Conservation (phyloP, 2,329 filamentous ascomycete species). For the Monosporascus sp. region DNA sequence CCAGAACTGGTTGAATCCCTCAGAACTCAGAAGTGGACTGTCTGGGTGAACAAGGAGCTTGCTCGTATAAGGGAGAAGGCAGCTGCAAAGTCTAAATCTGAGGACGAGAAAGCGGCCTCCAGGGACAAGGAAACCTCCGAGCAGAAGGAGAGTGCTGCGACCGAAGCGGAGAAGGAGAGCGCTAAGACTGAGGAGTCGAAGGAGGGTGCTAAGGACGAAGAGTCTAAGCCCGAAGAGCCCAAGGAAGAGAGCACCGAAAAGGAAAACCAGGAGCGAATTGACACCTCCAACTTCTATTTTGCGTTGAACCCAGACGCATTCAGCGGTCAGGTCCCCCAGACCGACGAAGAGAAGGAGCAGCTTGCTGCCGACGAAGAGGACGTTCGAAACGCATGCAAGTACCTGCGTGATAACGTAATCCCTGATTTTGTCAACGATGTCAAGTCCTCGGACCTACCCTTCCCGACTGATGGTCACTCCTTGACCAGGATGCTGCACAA, state of each 20-base stretch:
- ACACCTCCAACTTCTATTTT: conserved; percentile 82
- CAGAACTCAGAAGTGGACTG: conserved; percentile 77
- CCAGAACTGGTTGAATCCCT: conserved; percentile 86
- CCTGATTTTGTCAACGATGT: conserved; percentile 84
- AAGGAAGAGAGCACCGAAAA: conserved; percentile 29
- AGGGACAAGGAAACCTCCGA: conserved; percentile 17
- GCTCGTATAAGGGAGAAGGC: conserved; percentile 43
- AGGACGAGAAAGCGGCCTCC: conserved; percentile 24
- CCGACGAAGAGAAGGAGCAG: conserved; percentile 81
- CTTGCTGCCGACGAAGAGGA: conserved; percentile 80
- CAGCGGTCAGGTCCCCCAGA: conserved; percentile 86
- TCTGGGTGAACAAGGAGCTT: conserved; percentile 79
- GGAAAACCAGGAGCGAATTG: conserved; percentile 62
- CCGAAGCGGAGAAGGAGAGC: conserved; percentile 23
- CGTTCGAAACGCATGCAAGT: conserved; percentile 76
- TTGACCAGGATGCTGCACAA: conserved; percentile 87
- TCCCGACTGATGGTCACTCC: conserved; percentile 97
- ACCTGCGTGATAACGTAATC: conserved; percentile 70
- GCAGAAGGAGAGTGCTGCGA: conserved; percentile 19
- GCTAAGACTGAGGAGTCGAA: conserved; percentile 1
- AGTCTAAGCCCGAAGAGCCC: conserved; percentile 15
- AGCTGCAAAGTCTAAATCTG: conserved; percentile 28
- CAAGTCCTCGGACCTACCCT: conserved; percentile 87
- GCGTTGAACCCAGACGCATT: conserved; percentile 92
- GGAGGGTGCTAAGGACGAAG: conserved; percentile 2